These are phyloP conservation scores for Grammothele lineata DNA, from an alignment of 768 basidiomycete genomes.

Conservation along the genomic window DNA sequence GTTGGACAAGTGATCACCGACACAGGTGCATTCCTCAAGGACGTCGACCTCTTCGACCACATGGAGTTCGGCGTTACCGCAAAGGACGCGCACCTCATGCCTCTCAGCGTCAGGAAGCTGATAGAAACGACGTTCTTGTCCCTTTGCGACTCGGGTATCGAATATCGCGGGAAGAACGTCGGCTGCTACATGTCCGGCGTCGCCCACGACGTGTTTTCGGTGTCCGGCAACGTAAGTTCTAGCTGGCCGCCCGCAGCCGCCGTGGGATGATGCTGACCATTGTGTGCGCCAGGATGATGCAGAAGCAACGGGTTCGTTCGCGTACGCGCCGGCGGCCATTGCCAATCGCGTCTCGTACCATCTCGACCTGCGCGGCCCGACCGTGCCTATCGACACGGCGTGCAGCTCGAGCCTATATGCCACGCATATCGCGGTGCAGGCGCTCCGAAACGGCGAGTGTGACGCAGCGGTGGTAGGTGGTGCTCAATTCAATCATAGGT, in stretches of 20 bases:
- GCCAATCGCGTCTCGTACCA: constrained; percentile 41
- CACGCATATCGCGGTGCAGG: constrained; percentile 44
- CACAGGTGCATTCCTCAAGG: constrained; percentile 36
- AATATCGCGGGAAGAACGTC: constrained; percentile 40
- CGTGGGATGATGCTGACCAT: neutral
- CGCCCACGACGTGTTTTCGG: constrained; percentile 20
- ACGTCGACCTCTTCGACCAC: constrained; percentile 33
- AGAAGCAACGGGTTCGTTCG: constrained; percentile 32
- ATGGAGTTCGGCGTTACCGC: constrained; percentile 36
- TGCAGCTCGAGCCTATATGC: constrained; percentile 47
- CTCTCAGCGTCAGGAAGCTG: constrained; percentile 31
- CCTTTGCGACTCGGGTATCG: constrained; percentile 44
- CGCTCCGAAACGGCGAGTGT: constrained; percentile 40
- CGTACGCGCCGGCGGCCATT: constrained; percentile 30
- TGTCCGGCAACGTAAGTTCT: constrained; percentile 27
- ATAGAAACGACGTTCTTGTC: constrained; percentile 37
- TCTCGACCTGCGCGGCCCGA: constrained; percentile 42
- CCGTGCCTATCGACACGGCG: constrained; percentile 45
- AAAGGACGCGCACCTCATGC: constrained; percentile 34
- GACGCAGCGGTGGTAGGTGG: constrained; percentile 45
- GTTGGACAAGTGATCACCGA: constrained; percentile 20
- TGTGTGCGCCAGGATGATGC: constrained; percentile 38
- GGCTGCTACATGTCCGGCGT: constrained; percentile 38
- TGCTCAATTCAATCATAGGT: constrained; percentile 39
- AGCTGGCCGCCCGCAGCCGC: neutral